Evolutionary conservation across 768 basidiomycete genomes (phyloP).

Genomic region (Boletus reticuloceps): DNA sequence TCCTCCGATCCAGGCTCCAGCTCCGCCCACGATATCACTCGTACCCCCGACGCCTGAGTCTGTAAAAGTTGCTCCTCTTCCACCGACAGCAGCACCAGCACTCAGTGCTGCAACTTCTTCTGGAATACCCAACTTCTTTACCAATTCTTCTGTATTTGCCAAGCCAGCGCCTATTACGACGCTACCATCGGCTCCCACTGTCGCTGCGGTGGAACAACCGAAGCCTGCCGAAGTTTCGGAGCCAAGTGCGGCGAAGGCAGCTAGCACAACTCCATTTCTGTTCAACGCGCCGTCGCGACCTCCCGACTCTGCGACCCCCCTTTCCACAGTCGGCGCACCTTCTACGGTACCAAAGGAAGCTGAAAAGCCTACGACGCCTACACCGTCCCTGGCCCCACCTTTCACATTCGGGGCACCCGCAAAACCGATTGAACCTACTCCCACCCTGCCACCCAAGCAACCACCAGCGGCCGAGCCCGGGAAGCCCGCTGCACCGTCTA

Average conservation of each 20-base stretch:
- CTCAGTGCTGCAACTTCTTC: constrained; percentile 7
- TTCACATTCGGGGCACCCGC: constrained; percentile 30
- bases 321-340: constrained; percentile 7
- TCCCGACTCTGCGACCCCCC: neutral
- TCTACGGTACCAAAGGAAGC: constrained; percentile 15
- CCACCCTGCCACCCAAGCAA: constrained; percentile 9
- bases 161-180: constrained; percentile 31
- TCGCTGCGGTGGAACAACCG: constrained; percentile 10
- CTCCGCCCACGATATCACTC: constrained; percentile 22
- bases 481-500: constrained; percentile 8
- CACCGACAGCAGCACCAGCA: constrained; percentile 7
- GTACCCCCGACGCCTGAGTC: constrained; percentile 27
- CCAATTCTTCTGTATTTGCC: constrained; percentile 45
- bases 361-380: constrained; percentile 12
- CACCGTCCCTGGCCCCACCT: constrained; percentile 11
- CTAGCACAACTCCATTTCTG: constrained; percentile 5
- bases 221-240: constrained; percentile 3
- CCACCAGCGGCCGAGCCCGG: constrained; percentile 1
- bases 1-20: constrained; percentile 10
- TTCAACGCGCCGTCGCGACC: constrained; percentile 11
- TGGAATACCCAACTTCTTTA: constrained; percentile 64
- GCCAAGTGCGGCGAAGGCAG: constrained; percentile 1
- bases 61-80: constrained; percentile 7
- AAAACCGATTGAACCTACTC: constrained; percentile 21
- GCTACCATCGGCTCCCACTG: constrained; percentile 22